Evolutionary conservation across 768 basidiomycete genomes (phyloP).

Genomic region (Termitomyces sp.): DNA sequence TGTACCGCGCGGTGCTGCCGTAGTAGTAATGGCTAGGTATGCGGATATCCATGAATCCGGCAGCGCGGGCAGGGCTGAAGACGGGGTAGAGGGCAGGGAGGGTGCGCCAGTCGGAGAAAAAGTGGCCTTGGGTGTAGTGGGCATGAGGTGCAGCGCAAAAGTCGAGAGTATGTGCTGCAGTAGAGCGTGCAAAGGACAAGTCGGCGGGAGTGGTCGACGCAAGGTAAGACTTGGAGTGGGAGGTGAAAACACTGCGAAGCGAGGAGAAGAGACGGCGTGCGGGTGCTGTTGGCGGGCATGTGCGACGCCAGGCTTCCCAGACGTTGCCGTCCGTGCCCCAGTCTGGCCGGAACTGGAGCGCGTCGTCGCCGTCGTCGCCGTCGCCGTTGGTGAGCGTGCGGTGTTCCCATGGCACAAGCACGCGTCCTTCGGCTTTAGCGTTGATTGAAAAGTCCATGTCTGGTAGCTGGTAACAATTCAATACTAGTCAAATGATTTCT

Average conservation of each 20-base stretch:
- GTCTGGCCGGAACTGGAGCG: conserved; percentile 56
- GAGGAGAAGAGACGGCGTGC: conserved; percentile 84
- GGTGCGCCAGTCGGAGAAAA: conserved; percentile 95
- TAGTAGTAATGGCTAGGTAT: conserved; percentile 98
- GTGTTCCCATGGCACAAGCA: conserved; percentile 92
- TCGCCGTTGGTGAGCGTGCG: conserved; percentile 53
- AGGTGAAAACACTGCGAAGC: conserved; percentile 45
- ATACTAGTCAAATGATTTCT: too few species aligned
- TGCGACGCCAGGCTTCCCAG: conserved; percentile 94
- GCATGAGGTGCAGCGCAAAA: conserved; percentile 82
- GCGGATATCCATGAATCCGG: conserved; percentile 83
- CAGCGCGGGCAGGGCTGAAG: conserved; percentile 85
- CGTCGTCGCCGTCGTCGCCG: too few species aligned
- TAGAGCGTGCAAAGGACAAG: too few species aligned
- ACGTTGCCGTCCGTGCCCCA: conserved; percentile 82
- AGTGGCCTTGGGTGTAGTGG: conserved; percentile 87
- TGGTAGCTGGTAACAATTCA: conserved; percentile 52
- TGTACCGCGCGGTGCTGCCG: conserved; percentile 72
- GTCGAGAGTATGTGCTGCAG: conserved; percentile 44
- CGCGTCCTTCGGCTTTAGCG: conserved; percentile 87
- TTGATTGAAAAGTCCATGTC: conserved; percentile 96
- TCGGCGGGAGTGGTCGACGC: too few species aligned
- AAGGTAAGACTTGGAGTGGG: conserved; percentile 16
- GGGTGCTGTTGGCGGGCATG: conserved; percentile 72
- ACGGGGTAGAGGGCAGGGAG: conserved; percentile 88